phyloP scores from a whole-genome alignment of 148 eudicot species.

The Chenopodium album region DNA sequence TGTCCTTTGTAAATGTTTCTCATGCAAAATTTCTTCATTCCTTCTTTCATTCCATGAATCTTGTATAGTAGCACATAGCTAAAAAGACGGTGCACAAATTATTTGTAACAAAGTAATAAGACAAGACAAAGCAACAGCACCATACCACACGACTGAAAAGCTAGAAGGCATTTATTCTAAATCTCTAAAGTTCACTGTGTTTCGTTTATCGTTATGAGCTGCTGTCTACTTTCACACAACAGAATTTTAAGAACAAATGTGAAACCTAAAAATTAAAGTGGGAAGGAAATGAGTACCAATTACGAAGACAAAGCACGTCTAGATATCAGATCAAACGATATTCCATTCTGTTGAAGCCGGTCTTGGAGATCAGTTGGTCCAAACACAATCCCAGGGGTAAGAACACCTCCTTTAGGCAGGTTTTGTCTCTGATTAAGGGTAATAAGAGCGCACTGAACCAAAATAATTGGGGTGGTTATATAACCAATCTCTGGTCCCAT shows the following conservation, averaged over 20 bases:
- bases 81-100: too few relatives aligned
- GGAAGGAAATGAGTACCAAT: slow-evolving; percentile 12
- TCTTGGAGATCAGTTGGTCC: slow-evolving; percentile 84
- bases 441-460: slow-evolving; percentile 74
- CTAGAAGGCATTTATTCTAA: too few relatives aligned
- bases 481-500: slow-evolving; percentile 91
- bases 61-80: too few relatives aligned
- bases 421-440: slow-evolving; percentile 49
- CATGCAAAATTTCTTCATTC: too few relatives aligned
- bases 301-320: slow-evolving; percentile 41
- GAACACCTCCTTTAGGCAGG: slow-evolving; percentile 85
- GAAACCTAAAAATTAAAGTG: not conserved
- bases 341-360: slow-evolving; percentile 72
- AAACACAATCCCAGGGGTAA: slow-evolving; percentile 77
- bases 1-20: too few relatives aligned
- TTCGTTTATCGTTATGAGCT: too few relatives aligned
- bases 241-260: not conserved
- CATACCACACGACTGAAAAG: too few relatives aligned
- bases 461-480: slow-evolving; percentile 63
- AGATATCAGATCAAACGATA: slow-evolving; percentile 77
- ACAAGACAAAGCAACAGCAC: too few relatives aligned
- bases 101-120: too few relatives aligned
- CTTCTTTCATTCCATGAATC: too few relatives aligned
- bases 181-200: too few relatives aligned
- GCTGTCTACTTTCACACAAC: not conserved